These are phyloP conservation scores for Colletotrichum zoysiae DNA, from an alignment of 2,329 filamentous ascomycete genomes.

Conservation along the genomic window DNA sequence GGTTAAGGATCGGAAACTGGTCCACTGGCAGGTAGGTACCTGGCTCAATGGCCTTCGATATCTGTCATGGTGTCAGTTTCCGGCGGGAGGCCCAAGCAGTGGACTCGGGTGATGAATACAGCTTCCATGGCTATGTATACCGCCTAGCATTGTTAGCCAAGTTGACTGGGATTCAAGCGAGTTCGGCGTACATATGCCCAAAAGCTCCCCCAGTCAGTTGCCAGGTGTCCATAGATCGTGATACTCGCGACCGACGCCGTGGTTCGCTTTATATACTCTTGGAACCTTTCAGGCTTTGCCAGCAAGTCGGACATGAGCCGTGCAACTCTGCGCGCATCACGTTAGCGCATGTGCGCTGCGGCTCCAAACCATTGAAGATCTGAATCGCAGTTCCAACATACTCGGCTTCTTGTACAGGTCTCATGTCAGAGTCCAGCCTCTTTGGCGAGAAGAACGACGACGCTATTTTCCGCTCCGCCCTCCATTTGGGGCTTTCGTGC, in stretches of 20 bases:
- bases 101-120: not conserved
- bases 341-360: not conserved
- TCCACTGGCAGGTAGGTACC: slow-evolving; percentile 64
- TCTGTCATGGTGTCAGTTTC: not conserved
- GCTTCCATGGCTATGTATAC: slow-evolving; percentile 22
- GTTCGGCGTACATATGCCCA: slow-evolving; percentile 12
- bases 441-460: slow-evolving; percentile 60
- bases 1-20: slow-evolving; percentile 58
- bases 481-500: slow-evolving; percentile 60
- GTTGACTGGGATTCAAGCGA: not conserved
- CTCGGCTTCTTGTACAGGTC: slow-evolving; percentile 62
- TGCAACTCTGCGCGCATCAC: not conserved
- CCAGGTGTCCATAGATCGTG: slow-evolving; percentile 24
- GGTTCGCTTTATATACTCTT: slow-evolving; percentile 10
- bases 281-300: slow-evolving; percentile 16
- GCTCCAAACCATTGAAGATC: not conserved
- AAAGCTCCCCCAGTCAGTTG: slow-evolving; percentile 9
- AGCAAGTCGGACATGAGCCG: slow-evolving; percentile 25
- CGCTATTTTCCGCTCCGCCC: slow-evolving; percentile 57
- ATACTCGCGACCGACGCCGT: slow-evolving; percentile 25
- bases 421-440: slow-evolving; percentile 53
- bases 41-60: slow-evolving; percentile 57
- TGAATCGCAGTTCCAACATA: slow-evolving; percentile 41
- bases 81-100: no score
- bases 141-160: slow-evolving; percentile 1